Base-by-base conservation (phyloP, 1,284 basidiomycete genomes). In the Apiotrichum domesticum region DNA sequence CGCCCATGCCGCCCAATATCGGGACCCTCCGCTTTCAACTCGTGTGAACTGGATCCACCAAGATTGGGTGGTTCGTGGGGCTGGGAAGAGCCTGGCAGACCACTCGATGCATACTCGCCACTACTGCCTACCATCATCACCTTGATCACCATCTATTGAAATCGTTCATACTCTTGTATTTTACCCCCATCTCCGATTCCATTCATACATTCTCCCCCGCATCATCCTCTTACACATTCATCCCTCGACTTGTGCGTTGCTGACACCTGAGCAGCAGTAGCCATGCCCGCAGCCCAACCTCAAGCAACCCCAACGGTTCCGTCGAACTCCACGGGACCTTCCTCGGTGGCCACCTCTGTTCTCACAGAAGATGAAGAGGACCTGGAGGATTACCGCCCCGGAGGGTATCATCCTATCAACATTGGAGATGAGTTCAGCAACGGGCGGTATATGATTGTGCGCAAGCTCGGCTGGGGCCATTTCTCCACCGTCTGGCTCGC, bases 391-490 rank as follows among this genome's bases (percentile, higher is more conserved):
- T 95, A 95, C 77, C 84, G 89, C 75, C 87, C 88, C 57, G 92
- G 92, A 56, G 92, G 92, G 21, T 95, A 96, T 76, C 92, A 94
- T 71, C 95, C 94, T 21, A 92, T 98, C 52, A 87, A 94, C 74
- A 92, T 98, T 62, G 95, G 94, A 69, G 92, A 98, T 77, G 76
- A 82, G 34, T 97, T 97, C 76, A 90, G 88, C 55, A 85, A 91
- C 63, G 88, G 84, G 8, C 80, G 95, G 47, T 98, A 98, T 75
- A 76, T 85, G 65, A 89, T 98, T 67, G 92, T 97, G 56, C 80
- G 95, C 62, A 98, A 98, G 77, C 85, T 98, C 11, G 96, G 95
- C 37, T 98, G 95, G 82, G 95, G 96, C 45, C 96, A 98, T 77
- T 98, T 98, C 77, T 90, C 87, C 1, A 93, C 91, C 1, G 91